Evolutionary conservation across 2,329 filamentous ascomycete species (phyloP), one percentile per base, ranked within the genome.

Genomic region (Sporothrix euskadiensis): DNA sequence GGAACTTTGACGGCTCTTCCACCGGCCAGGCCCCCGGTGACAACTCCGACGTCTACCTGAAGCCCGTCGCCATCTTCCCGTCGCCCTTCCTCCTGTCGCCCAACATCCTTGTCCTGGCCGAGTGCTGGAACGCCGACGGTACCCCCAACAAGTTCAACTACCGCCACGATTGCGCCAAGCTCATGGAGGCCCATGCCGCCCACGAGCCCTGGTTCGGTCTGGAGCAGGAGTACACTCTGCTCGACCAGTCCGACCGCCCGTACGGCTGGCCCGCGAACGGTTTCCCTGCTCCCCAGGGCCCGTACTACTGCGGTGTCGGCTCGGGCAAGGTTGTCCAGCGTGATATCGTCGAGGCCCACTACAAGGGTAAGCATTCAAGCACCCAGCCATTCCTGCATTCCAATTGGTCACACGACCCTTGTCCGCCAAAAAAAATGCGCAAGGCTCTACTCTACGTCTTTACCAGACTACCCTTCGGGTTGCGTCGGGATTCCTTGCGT

Each of bases 141-240:
- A 94, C 90, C 76, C 96, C 96, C 84, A 99, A 98, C 91, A 94
- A 97, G 85, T 98, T 89, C 92, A 99, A 99, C 92, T 93, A 91
- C 91, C 93, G 96, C 78, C 92, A 98, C 83, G 95, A 98, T 81
- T 92, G 91, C 80, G 89, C 89, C 81, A 92, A 96, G 83, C 87
- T 98, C 79, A 97, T 98, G 93, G 90, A 96, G 83, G 88, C 90
- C 76, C 90, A 98, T 83, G 90, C 90, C 82, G 86, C 90, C 73
- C 91, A 95, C 80, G 88, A 92, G 82, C 94, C 96, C 81, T 98
- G 95, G 96, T 99, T 98, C 84, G 96, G 96, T 84, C 90, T 99
- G 22, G 95, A 97, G 83, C 95, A 97, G 83, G 95, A 98, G 85
- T 98, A 98, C 89, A 98, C 94, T 75, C 91, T 97, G 63, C 91